Base-by-base conservation (phyloP, 2,329 filamentous ascomycete genomes). In the Harringtonia lauricola region DNA sequence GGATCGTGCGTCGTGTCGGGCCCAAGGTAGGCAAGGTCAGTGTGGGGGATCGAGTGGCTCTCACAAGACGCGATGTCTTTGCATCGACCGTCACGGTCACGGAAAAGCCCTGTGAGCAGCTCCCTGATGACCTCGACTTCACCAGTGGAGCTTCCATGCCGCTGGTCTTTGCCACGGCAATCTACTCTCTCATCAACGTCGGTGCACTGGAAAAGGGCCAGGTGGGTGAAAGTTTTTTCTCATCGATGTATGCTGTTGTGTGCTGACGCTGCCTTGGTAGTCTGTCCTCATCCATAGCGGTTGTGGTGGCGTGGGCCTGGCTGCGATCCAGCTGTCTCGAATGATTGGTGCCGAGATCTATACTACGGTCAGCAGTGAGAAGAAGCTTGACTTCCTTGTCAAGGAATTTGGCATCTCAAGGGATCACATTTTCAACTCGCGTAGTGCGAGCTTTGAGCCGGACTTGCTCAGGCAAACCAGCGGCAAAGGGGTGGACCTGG, bases 21-120 rank as follows among this genome's bases (percentile, higher is more conserved):
- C 15, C 56, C 2, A 17, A 28, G 36, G 43, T 44, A 13, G 39
- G 38, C 17, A 33, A 41, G 33, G 51, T 60, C 36, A 48, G 49
- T 5, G 24, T 49, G 2, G 61, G 61, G 13, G 58, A 63, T 37
- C 54, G 57, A 1, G 60, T 64, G 9, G 53, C n/a, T n/a, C n/a
- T n/a, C n/a, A n/a, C n/a, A n/a, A n/a, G n/a, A n/a, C n/a, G n/a
- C n/a, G n/a, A n/a, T n/a, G n/a, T n/a, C n/a, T n/a, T n/a, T n/a
- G n/a, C n/a, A n/a, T n/a, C n/a, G n/a, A n/a, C n/a, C n/a, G n/a
- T n/a, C n/a, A n/a, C n/a, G n/a, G 54, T 6, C 52, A 56, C 33
- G 8, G 33, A 29, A 13, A 46, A 34, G 36, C 24, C 41, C 42
- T 18, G 40, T 39, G 35, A 40, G 47, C 45, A 50, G 1, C 59